These are phyloP conservation scores for Begonia masoniana DNA, from an alignment of 306 rosid genomes.

Conservation along the genomic window DNA sequence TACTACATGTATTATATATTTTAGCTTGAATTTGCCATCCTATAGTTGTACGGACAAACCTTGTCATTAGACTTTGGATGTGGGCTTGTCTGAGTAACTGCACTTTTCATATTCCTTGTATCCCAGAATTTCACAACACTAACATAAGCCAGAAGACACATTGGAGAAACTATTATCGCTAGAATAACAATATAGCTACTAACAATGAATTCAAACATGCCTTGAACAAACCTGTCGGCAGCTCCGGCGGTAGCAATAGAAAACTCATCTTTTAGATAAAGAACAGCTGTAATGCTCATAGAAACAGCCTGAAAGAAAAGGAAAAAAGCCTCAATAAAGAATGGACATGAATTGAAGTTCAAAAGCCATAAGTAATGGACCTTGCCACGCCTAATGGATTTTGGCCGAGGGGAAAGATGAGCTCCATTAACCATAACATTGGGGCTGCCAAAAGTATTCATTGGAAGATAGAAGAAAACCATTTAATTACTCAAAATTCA, in stretches of 20 bases:
- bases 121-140: slow-evolving; percentile 94
- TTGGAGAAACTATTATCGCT: no score
- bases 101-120: slow-evolving; percentile 58
- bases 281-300: slow-evolving; percentile 86
- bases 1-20: background rate
- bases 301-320: slow-evolving; percentile 52
- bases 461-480: no score
- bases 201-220: background rate
- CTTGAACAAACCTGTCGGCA: slow-evolving; percentile 52
- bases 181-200: background rate
- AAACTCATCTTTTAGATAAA: slow-evolving; percentile 73
- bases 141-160: slow-evolving; percentile 7
- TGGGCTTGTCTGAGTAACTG: slow-evolving; percentile 43
- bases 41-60: slow-evolving; percentile 32
- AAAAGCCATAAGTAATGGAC: slow-evolving; percentile 25
- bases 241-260: slow-evolving; percentile 92
- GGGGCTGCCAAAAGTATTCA: slow-evolving; percentile 36
- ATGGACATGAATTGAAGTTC: background rate
- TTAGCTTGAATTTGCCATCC: background rate
- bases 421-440: slow-evolving; percentile 57
- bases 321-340: slow-evolving; percentile 11
- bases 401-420: slow-evolving; percentile 44
- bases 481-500: no score
- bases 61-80: slow-evolving; percentile 35
- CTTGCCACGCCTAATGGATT: slow-evolving; percentile 54